A percentile compares a stretch with the other conserved stretches of the same genome.
These are phyloP conservation scores for Alectoria sarmentosa DNA, from an alignment of 495 filamentous ascomycete species.

Conservation along the genomic window DNA sequence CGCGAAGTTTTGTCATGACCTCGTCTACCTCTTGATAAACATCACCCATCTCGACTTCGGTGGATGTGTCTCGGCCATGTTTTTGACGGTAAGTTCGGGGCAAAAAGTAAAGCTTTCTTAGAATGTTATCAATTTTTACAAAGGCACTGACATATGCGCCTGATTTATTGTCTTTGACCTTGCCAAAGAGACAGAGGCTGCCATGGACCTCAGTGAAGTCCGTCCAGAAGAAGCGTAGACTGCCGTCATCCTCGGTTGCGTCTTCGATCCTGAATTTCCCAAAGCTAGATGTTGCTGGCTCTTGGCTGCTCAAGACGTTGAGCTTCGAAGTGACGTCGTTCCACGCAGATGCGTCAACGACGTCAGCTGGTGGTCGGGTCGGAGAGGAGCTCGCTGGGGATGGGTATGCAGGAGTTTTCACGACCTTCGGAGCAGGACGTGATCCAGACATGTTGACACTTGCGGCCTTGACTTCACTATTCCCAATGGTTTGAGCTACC, in stretches of 20 bases:
- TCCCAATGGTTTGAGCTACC: constrained; percentile 62
- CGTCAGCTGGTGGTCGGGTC: constrained; percentile 46
- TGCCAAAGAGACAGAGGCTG: constrained; percentile 88
- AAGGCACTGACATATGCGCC: constrained; percentile 82
- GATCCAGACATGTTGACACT: constrained; percentile 85
- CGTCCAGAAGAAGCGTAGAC: constrained; percentile 90
- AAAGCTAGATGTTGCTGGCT: constrained; percentile 51
- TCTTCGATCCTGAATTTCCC: constrained; percentile 77
- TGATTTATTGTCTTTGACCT: constrained; percentile 84
- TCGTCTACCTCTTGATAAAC: constrained; percentile 82
- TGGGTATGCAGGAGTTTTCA: constrained; percentile 58
- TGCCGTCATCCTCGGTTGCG: constrained; percentile 84
- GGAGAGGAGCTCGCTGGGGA: constrained; percentile 74
- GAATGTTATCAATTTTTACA: constrained; percentile 90
- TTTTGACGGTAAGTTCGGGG: constrained; percentile 65
- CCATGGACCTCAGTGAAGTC: constrained; percentile 94
- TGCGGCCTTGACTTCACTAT: constrained; percentile 52
- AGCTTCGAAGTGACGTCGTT: constrained; percentile 79
- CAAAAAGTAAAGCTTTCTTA: constrained; percentile 88
- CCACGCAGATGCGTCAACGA: constrained; percentile 78
- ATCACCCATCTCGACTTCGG: constrained; percentile 81
- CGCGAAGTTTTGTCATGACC: constrained; percentile 75
- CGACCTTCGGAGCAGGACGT: constrained; percentile 63
- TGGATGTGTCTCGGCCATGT: constrained; percentile 59
- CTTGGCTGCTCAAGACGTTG: constrained; percentile 71